Evolutionary conservation across 768 basidiomycete species (phyloP).

Genomic region (Rhizopogon vesiculosus): DNA sequence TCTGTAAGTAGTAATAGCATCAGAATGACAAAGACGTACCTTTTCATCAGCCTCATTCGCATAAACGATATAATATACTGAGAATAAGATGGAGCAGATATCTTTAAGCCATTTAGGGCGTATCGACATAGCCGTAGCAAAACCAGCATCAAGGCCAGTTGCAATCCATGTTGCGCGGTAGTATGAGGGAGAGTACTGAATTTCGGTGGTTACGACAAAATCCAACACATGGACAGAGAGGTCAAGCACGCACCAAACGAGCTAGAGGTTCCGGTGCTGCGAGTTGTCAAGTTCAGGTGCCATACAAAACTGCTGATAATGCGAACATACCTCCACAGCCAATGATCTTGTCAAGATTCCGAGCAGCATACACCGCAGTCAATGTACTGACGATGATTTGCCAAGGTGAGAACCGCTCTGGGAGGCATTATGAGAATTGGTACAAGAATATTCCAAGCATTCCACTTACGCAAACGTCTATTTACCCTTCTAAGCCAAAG

Average conservation of each 20-base stretch:
- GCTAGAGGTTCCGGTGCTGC: constrained; percentile 92
- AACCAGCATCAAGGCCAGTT: constrained; percentile 95
- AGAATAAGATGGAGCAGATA: constrained; percentile 79
- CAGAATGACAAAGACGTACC: constrained; percentile 39
- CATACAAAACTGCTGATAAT: background rate
- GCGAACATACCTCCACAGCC: constrained; percentile 62
- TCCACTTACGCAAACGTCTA: constrained; percentile 49
- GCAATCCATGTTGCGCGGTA: constrained; percentile 95
- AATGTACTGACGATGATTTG: constrained; percentile 86
- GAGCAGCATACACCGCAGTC: constrained; percentile 76
- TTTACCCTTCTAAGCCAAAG: constrained; percentile 60
- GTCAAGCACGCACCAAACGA: constrained; percentile 55
- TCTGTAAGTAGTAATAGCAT: background rate
- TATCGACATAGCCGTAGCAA: constrained; percentile 92
- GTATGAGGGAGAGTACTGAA: constrained; percentile 85
- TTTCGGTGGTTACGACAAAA: constrained; percentile 4
- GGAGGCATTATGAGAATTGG: background rate
- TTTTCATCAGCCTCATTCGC: constrained; percentile 95
- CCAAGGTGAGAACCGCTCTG: constrained; percentile 92
- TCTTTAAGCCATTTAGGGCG: constrained; percentile 90
- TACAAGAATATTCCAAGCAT: background rate
- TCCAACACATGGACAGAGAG: background rate
- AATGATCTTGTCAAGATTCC: constrained; percentile 82
- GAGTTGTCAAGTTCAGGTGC: constrained; percentile 2
- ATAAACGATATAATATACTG: constrained; percentile 83